These are phyloP conservation scores for Sphaerulina vaccinii DNA, from an alignment of 2,329 filamentous ascomycete species.

Conservation along the genomic window DNA sequence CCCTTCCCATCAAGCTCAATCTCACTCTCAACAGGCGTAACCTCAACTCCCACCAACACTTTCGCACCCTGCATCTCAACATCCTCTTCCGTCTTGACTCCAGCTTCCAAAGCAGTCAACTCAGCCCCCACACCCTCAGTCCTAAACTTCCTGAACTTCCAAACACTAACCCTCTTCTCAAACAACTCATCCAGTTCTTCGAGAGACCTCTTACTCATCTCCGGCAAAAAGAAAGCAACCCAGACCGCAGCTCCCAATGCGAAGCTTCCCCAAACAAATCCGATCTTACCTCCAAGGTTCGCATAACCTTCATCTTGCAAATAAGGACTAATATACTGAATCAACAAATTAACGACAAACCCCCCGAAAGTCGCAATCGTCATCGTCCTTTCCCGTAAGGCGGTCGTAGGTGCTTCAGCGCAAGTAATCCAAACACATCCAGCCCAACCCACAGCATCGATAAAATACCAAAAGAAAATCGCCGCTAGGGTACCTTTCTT, in stretches of 20 bases:
- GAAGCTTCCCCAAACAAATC: slow-evolving; percentile 17
- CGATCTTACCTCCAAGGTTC: slow-evolving; percentile 15
- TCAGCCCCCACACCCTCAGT: slow-evolving; percentile 17
- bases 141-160: slow-evolving; percentile 16
- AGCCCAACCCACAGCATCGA: slow-evolving; percentile 9
- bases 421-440: slow-evolving; percentile 19
- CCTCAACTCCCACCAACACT: slow-evolving; percentile 12
- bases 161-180: slow-evolving; percentile 16
- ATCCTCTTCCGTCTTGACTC: background rate
- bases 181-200: slow-evolving; percentile 19
- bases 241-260: slow-evolving; percentile 12
- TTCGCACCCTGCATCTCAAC: background rate
- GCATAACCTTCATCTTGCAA: slow-evolving; percentile 17
- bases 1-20: background rate
- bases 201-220: slow-evolving; percentile 16
- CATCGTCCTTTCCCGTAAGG: slow-evolving; percentile 13
- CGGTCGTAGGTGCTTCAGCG: slow-evolving; percentile 15
- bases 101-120: slow-evolving; percentile 16
- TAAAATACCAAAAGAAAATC: slow-evolving; percentile 12
- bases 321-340: slow-evolving; percentile 18
- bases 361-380: slow-evolving; percentile 14
- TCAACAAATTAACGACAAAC: slow-evolving; percentile 18
- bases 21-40: background rate
- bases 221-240: slow-evolving; percentile 12
- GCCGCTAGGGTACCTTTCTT: background rate